phyloP scores from a whole-genome alignment of 768 basidiomycete genomes.

The Tubosaeta sp. region DNA sequence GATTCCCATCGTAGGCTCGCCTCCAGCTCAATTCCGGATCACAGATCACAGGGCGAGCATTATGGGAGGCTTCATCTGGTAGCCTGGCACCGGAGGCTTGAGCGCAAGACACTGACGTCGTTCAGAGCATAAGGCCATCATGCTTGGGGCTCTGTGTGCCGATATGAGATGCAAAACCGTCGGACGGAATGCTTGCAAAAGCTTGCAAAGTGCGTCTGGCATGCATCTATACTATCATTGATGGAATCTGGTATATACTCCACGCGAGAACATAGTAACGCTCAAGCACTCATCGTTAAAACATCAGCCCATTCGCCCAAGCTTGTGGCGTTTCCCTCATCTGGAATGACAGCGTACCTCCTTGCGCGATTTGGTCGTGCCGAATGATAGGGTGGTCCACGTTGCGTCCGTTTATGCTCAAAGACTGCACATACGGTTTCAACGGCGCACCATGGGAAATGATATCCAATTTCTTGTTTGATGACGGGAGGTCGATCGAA shows the following conservation, averaged over 20 bases:
- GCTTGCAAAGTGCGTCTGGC: too few relatives aligned
- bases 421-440: slow-evolving; percentile 56
- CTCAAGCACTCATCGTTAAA: not conserved
- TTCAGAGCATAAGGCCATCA: too few relatives aligned
- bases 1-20: too few relatives aligned
- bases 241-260: not conserved
- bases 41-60: too few relatives aligned
- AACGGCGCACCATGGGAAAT: slow-evolving; percentile 51
- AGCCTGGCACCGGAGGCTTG: too few relatives aligned
- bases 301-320: slow-evolving; percentile 20
- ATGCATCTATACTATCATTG: not conserved
- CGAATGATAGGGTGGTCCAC: slow-evolving; percentile 46
- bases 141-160: too few relatives aligned
- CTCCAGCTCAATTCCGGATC: too few relatives aligned
- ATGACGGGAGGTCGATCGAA: slow-evolving; percentile 49
- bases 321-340: slow-evolving; percentile 52
- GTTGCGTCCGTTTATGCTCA: slow-evolving; percentile 51
- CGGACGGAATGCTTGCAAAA: too few relatives aligned
- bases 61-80: too few relatives aligned
- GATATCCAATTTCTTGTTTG: slow-evolving; percentile 42
- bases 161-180: too few relatives aligned
- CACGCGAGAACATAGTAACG: not conserved
- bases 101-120: too few relatives aligned
- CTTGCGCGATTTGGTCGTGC: slow-evolving; percentile 58
- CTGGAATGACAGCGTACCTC: slow-evolving; percentile 57